Evolutionary conservation across 2,329 filamentous ascomycete species (phyloP).

Genomic region (Pseudogymnoascus sp.): DNA sequence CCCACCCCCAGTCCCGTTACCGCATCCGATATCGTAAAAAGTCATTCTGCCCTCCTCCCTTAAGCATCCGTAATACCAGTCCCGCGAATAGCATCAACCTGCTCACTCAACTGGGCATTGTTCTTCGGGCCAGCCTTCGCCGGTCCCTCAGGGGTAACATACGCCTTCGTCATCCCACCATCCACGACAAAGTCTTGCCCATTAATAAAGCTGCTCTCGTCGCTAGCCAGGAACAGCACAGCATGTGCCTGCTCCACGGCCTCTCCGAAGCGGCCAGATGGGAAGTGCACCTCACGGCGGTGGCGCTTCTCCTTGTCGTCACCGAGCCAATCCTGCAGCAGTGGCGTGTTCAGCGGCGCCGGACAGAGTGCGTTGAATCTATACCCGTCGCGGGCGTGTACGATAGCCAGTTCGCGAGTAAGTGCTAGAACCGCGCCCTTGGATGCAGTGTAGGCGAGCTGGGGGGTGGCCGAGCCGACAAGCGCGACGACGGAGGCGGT

Average conservation of each 20-base stretch:
- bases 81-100: conserved; percentile 27
- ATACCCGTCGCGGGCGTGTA: conserved; percentile 67
- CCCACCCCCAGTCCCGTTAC: background rate
- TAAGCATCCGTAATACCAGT: background rate
- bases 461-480: conserved; percentile 65
- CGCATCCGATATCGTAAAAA: background rate
- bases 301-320: conserved; percentile 63
- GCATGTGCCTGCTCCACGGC: conserved; percentile 71
- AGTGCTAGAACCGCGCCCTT: conserved; percentile 70
- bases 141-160: conserved; percentile 62
- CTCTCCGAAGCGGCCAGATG: conserved; percentile 67
- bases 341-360: conserved; percentile 66
- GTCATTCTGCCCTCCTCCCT: background rate
- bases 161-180: conserved; percentile 91
- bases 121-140: conserved; percentile 46
- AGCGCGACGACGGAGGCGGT: conserved; percentile 66
- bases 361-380: conserved; percentile 70
- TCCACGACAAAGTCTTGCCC: conserved; percentile 87
- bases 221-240: conserved; percentile 66
- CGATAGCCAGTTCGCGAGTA: conserved; percentile 67
- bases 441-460: conserved; percentile 68
- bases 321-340: conserved; percentile 71
- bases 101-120: conserved; percentile 28
- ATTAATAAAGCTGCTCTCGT: conserved; percentile 69
- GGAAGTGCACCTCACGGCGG: conserved; percentile 69